A percentile compares a stretch with the other conserved stretches of the same genome.
These are phyloP conservation scores for Saturnispora dispora DNA, from an alignment of 805 yeast genomes.

Conservation along the genomic window DNA sequence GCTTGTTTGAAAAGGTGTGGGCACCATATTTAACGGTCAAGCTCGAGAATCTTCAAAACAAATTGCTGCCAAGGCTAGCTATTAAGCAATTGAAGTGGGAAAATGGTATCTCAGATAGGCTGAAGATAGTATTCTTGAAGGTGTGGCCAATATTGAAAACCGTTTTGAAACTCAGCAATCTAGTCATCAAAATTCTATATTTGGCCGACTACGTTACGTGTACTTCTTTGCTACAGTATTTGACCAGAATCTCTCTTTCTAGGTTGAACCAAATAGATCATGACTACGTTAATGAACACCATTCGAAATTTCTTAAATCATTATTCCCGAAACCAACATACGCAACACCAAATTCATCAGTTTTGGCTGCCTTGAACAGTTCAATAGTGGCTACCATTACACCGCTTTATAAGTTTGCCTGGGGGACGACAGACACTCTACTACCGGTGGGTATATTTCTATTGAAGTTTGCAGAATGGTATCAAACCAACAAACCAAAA, in stretches of 20 bases:
- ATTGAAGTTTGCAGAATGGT: slow-evolving; percentile 86
- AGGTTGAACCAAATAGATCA: slow-evolving; percentile 48
- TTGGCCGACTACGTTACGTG: slow-evolving; percentile 59
- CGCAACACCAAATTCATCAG: background rate
- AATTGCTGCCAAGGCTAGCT: slow-evolving; percentile 49
- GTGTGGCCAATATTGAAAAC: slow-evolving; percentile 54
- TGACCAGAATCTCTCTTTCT: slow-evolving; percentile 57
- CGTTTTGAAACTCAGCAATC: slow-evolving; percentile 36
- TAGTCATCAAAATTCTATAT: slow-evolving; percentile 53
- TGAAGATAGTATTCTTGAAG: slow-evolving; percentile 35
- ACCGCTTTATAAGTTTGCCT: slow-evolving; percentile 21
- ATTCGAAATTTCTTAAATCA: slow-evolving; percentile 8
- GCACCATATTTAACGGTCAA: slow-evolving; percentile 64
- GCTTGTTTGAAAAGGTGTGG: slow-evolving; percentile 54
- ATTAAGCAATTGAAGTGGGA: slow-evolving; percentile 30
- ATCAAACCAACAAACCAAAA: slow-evolving; percentile 52
- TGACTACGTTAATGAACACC: slow-evolving; percentile 28
- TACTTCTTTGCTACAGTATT: slow-evolving; percentile 50
- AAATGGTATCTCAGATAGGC: background rate
- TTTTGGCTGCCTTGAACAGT: slow-evolving; percentile 6
- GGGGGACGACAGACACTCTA: slow-evolving; percentile 31
- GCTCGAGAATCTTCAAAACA: slow-evolving; percentile 53
- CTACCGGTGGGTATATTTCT: slow-evolving; percentile 78
- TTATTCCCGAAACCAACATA: background rate
- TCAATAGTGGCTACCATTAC: background rate